Conservation (phyloP, 768 basidiomycete genomes). For the Melanogaster broomeanus region DNA sequence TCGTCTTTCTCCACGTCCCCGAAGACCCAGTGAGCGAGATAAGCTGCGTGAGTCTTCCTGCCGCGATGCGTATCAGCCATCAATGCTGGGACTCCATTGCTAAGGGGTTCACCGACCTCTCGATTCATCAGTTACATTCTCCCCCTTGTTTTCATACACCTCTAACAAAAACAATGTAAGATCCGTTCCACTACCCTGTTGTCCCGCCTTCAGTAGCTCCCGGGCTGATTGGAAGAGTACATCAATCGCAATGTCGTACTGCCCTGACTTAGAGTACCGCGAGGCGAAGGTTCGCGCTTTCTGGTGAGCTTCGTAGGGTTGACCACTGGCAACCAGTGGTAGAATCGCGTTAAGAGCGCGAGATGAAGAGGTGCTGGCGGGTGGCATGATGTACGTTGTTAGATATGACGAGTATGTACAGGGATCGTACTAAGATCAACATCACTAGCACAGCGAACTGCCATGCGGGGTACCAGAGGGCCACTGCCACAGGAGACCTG, state of each 20-base stretch:
- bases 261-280: slow-evolving; percentile 76
- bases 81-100: slow-evolving; percentile 1
- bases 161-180: slow-evolving; percentile 78
- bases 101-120: slow-evolving; percentile 58
- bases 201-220: slow-evolving; percentile 85
- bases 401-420: neutral
- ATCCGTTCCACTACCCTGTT: slow-evolving; percentile 90
- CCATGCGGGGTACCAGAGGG: slow-evolving; percentile 28
- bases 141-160: slow-evolving; percentile 76
- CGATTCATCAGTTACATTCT: slow-evolving; percentile 72
- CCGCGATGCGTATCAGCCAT: slow-evolving; percentile 1
- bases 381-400: slow-evolving; percentile 23
- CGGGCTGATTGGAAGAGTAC: slow-evolving; percentile 90
- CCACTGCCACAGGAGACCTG: slow-evolving; percentile 8
- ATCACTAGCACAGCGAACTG: too few relatives aligned
- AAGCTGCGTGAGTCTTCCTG: slow-evolving; percentile 88
- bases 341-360: slow-evolving; percentile 76
- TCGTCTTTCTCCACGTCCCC: slow-evolving; percentile 88
- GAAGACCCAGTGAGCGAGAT: slow-evolving; percentile 80
- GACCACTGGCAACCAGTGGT: slow-evolving; percentile 68
- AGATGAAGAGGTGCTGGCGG: slow-evolving; percentile 45
- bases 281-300: slow-evolving; percentile 95
- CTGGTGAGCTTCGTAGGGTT: slow-evolving; percentile 91
- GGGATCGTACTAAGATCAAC: neutral
- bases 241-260: slow-evolving; percentile 87